A percentile compares a stretch with the other conserved stretches of the same genome.
Evolutionary conservation across 2,329 filamentous ascomycete genomes (phyloP).

Genomic region (Xylariaceae sp.): DNA sequence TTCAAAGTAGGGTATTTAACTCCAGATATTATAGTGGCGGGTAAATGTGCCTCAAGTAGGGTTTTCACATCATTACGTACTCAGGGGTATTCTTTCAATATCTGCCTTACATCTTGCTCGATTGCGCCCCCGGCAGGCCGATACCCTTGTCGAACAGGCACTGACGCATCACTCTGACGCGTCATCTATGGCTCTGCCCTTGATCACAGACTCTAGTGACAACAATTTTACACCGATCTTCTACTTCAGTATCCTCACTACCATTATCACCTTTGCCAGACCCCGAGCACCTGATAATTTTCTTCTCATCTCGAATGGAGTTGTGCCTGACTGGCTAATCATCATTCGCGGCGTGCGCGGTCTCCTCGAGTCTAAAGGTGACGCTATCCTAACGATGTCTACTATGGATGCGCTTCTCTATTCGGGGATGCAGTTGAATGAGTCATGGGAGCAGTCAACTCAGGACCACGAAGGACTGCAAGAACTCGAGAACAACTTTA

Average conservation of each 20-base stretch:
- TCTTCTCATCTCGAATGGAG: conserved; percentile 42
- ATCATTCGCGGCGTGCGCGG: conserved; percentile 45
- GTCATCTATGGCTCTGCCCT: conserved; percentile 39
- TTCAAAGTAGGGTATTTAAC: background rate
- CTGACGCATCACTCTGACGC: conserved; percentile 45
- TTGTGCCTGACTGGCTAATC: conserved; percentile 46
- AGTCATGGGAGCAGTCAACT: conserved; percentile 21
- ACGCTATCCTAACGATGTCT: conserved; percentile 24
- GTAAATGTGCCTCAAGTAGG: conserved; percentile 54
- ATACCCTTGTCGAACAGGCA: conserved; percentile 48
- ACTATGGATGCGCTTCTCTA: conserved; percentile 40
- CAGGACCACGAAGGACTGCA: conserved; percentile 33
- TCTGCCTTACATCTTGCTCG: conserved; percentile 56
- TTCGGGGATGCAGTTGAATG: conserved; percentile 31
- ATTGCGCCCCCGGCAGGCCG: conserved; percentile 44
- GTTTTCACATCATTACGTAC: conserved; percentile 53
- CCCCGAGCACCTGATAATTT: conserved; percentile 44
- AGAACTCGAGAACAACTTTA: conserved; percentile 30
- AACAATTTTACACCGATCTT: conserved; percentile 46
- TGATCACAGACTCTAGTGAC: conserved; percentile 41
- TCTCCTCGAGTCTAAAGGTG: conserved; percentile 39
- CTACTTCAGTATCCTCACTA: conserved; percentile 47
- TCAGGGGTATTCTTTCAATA: conserved; percentile 55
- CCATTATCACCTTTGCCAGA: conserved; percentile 45
- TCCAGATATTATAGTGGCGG: conserved; percentile 46